Conservation (phyloP, 2,329 filamentous ascomycete species). For the Hypoxylon sp. region DNA sequence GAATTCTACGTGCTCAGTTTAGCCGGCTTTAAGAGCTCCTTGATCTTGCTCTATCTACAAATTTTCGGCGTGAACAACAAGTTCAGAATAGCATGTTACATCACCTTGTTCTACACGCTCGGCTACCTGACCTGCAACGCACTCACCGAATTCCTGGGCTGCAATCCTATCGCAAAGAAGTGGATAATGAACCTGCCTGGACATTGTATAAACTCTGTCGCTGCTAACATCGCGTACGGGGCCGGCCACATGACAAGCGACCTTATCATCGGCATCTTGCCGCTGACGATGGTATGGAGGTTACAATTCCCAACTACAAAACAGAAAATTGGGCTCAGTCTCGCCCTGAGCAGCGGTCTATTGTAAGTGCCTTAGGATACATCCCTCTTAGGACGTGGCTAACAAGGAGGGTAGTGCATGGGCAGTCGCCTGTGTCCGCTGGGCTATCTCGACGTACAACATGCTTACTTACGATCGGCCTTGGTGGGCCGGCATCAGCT, state of each 20-base stretch:
- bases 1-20: slow-evolving; percentile 49
- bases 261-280: slow-evolving; percentile 50
- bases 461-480: slow-evolving; percentile 48
- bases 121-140: slow-evolving; percentile 72
- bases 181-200: slow-evolving; percentile 45
- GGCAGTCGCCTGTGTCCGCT: slow-evolving; percentile 48
- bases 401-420: slow-evolving; percentile 45
- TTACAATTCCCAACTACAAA: slow-evolving; percentile 45
- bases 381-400: slow-evolving; percentile 13
- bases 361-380: slow-evolving; percentile 40
- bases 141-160: slow-evolving; percentile 53
- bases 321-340: slow-evolving; percentile 50
- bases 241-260: slow-evolving; percentile 51
- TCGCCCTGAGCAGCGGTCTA: slow-evolving; percentile 48
- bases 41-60: slow-evolving; percentile 49
- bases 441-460: slow-evolving; percentile 50
- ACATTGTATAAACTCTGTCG: slow-evolving; percentile 47
- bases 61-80: slow-evolving; percentile 48
- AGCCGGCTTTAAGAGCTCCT: slow-evolving; percentile 50
- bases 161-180: slow-evolving; percentile 48
- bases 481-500: slow-evolving; percentile 51
- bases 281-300: slow-evolving; percentile 48
- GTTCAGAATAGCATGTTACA: slow-evolving; percentile 49
- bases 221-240: slow-evolving; percentile 49
- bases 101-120: slow-evolving; percentile 56